These are phyloP conservation scores for Boletus pseudo-olivaceus DNA, from an alignment of 768 basidiomycete genomes.

Conservation along the genomic window DNA sequence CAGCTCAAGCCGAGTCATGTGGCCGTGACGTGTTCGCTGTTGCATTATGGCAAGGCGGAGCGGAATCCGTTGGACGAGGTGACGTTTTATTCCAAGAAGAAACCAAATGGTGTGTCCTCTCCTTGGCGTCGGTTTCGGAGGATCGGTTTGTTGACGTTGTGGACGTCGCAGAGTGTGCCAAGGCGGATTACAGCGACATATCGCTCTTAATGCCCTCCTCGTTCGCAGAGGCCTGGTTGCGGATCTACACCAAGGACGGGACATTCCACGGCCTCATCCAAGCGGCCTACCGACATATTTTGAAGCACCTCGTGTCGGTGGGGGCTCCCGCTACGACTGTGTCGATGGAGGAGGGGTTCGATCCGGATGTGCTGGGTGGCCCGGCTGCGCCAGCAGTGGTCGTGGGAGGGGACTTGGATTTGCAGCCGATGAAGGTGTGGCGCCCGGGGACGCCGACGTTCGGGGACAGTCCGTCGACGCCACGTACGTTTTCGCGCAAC, in stretches of 20 bases:
- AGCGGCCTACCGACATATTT: constrained; percentile 54
- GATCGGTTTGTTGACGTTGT: neutral
- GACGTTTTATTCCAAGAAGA: constrained; percentile 70
- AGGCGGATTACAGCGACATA: constrained; percentile 53
- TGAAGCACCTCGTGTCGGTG: constrained; percentile 22
- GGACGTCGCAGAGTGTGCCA: constrained; percentile 37
- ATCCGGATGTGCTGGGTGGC: constrained; percentile 5
- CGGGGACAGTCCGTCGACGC: constrained; percentile 24
- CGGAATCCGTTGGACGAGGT: constrained; percentile 66
- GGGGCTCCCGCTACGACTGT: neutral
- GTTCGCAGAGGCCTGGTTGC: constrained; percentile 69
- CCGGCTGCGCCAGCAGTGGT: neutral
- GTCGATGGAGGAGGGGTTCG: constrained; percentile 5
- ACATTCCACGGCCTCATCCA: constrained; percentile 61
- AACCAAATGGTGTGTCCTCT: constrained; percentile 47
- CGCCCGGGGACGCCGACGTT: neutral
- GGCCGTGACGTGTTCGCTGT: constrained; percentile 56
- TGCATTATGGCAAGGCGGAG: constrained; percentile 78
- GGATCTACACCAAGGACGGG: constrained; percentile 66
- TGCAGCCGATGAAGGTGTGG: constrained; percentile 26
- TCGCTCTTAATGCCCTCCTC: constrained; percentile 59
- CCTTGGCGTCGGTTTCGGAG: neutral
- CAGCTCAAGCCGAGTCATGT: constrained; percentile 48
- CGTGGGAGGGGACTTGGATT: constrained; percentile 7
- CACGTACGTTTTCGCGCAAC: constrained; percentile 25